These are phyloP conservation scores for Cenchrus americanus DNA, from an alignment of 176 grass and related monocot species.

Conservation along the genomic window DNA sequence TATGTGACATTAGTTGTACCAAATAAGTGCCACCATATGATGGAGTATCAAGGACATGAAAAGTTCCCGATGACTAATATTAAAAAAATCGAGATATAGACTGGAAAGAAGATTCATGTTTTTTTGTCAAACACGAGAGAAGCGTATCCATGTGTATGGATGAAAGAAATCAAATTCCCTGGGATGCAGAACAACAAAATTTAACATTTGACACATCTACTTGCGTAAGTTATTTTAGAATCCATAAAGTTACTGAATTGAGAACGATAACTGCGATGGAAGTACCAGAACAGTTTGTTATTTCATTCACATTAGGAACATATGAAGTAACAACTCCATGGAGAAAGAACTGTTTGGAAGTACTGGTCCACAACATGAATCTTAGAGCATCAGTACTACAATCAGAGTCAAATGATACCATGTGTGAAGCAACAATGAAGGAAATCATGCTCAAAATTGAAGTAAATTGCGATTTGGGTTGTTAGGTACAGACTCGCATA, in stretches of 20 bases:
- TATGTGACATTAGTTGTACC: no score
- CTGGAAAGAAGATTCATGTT: no score
- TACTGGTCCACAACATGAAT: not conserved
- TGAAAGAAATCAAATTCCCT: conserved; percentile 15
- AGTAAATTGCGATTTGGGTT: conserved; percentile 6
- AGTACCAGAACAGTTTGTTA: not conserved
- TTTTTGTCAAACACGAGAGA: no score
- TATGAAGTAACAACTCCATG: not conserved
- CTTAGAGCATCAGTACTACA: conserved; percentile 7
- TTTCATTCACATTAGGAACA: not conserved
- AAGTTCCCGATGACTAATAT: no score
- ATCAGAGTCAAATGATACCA: not conserved
- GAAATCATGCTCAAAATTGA: conserved; percentile 8
- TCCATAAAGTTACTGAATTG: not conserved
- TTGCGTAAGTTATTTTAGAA: conserved; percentile 6
- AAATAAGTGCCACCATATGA: no score
- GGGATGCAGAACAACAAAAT: conserved; percentile 26
- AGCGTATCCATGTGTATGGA: no score
- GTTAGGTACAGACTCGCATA: conserved; percentile 5
- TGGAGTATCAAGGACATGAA: no score
- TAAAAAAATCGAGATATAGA: no score
- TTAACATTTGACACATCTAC: not conserved
- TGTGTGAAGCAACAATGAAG: not conserved
- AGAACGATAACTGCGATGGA: not conserved
- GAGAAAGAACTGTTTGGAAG: not conserved